Evolutionary conservation across 176 grass and related monocot genomes (phyloP).

Genomic region (Oryza officinalis): DNA sequence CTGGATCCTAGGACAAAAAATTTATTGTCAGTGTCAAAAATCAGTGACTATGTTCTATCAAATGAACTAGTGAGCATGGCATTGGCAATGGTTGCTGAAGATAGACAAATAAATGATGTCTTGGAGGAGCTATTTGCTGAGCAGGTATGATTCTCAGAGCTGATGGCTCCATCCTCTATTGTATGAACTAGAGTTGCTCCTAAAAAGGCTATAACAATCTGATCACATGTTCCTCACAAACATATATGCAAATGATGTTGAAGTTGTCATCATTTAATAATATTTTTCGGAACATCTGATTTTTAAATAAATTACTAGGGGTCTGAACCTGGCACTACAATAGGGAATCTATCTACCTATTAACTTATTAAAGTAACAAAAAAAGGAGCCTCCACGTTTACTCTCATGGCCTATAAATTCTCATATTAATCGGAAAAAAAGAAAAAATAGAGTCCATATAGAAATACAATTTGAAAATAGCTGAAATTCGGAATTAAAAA

Average conservation of each 20-base stretch:
- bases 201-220: not conserved
- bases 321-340: not conserved
- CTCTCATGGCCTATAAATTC: no score
- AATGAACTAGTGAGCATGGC: conserved; percentile 91
- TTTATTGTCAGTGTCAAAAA: conserved; percentile 69
- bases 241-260: conserved; percentile 25
- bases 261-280: not conserved
- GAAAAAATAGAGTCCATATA: no score
- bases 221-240: not conserved
- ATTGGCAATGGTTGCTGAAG: conserved; percentile 77
- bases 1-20: conserved; percentile 84
- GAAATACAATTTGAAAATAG: no score
- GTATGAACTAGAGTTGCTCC: not conserved
- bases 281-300: not conserved
- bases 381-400: no score
- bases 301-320: not conserved
- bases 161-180: not conserved
- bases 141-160: conserved; percentile 41
- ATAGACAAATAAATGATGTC: conserved; percentile 76
- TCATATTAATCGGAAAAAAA: no score
- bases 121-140: conserved; percentile 80
- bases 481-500: no score
- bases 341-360: no score
- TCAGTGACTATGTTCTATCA: conserved; percentile 80
- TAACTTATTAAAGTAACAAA: no score